Evolutionary conservation across 495 filamentous ascomycete species (phyloP), one percentile per base, ranked within the genome.

Genomic region (Neurospora sp.): DNA sequence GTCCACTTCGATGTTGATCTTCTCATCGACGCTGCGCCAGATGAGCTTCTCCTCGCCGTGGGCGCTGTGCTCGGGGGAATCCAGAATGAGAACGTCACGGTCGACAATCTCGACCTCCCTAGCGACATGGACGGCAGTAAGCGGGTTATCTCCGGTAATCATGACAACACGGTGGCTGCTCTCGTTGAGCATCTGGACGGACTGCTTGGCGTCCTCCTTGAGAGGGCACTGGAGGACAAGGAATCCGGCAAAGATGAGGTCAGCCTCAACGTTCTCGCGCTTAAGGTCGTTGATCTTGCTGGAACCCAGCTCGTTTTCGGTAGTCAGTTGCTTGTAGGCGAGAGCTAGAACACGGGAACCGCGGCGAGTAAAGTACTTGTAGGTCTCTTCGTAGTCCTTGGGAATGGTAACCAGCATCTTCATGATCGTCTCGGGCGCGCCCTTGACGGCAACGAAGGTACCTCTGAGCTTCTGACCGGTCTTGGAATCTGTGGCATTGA

Each of bases 141-240:
- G 87, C 27, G 96, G 95, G 79, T 99, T 99, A 82, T 99, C 96
- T 78, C 96, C 96, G 69, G 96, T 99, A 73, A 99, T 99, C 96
- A 99, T 99, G 77, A 98, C 93, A 72, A 96, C 93, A 76, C 96
- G 93, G 84, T 99, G 96, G 83, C 93, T 97, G 82, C 95, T 97
- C 84, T 98, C 96, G 79, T 97, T 99, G 73, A 99, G 87, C 96
- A 99, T 98, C 66, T 91, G 93, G 39, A 98, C 93, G 23, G 96
- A 87, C 78, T 93, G 91, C 84, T 94, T 93, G 27, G 96, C 96
- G 82, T 99, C 96, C 20, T 97, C 95, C 85, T 99, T 99, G 40
- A 99, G 85, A 23, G 96, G 96, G 79, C 93, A 97, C 78, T 97
- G 95, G 39, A 99, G 86, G 70, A 99, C 93, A 77, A 99, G 85